Conservation (phyloP, 2,329 filamentous ascomycete species). For the Clarireedia paspali region DNA sequence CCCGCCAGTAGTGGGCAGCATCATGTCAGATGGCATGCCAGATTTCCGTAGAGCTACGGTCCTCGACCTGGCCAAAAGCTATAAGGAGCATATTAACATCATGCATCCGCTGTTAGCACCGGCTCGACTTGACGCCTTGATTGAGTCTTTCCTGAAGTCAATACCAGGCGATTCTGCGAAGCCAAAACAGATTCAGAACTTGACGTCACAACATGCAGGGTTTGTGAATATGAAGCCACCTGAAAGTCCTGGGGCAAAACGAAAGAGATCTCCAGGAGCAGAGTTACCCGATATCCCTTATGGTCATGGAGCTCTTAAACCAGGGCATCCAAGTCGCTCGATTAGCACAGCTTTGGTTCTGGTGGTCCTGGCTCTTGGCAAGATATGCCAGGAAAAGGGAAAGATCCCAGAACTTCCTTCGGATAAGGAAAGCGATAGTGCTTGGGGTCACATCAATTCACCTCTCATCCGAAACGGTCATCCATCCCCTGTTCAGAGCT, state of each 20-base stretch:
- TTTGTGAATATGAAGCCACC: conserved; percentile 21
- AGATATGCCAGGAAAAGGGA: conserved; percentile 58
- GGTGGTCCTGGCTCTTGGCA: conserved; percentile 76
- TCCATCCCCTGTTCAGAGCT: conserved; percentile 48
- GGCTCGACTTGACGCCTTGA: conserved; percentile 38
- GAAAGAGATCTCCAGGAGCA: conserved; percentile 25
- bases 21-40: conserved; percentile 39
- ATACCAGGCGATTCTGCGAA: conserved; percentile 24
- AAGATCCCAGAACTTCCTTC: conserved; percentile 52
- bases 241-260: conserved; percentile 28
- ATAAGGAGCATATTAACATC: conserved; percentile 53
- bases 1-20: conserved; percentile 16
- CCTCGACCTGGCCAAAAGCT: conserved; percentile 46
- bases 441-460: conserved; percentile 16
- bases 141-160: conserved; percentile 26
- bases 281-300: conserved; percentile 21
- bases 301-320: conserved; percentile 29
- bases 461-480: conserved; percentile 40
- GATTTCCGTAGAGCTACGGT: conserved; percentile 47
- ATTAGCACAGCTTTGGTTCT: conserved; percentile 77
- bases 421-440: conserved; percentile 16
- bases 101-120: conserved; percentile 58
- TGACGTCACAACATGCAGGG: conserved; percentile 13
- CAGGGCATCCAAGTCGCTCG: conserved; percentile 51
- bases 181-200: conserved; percentile 18